A percentile compares a stretch with the other conserved stretches of the same genome.
phyloP scores from a whole-genome alignment of 1,284 basidiomycete species.

The Pascua guehoae region DNA sequence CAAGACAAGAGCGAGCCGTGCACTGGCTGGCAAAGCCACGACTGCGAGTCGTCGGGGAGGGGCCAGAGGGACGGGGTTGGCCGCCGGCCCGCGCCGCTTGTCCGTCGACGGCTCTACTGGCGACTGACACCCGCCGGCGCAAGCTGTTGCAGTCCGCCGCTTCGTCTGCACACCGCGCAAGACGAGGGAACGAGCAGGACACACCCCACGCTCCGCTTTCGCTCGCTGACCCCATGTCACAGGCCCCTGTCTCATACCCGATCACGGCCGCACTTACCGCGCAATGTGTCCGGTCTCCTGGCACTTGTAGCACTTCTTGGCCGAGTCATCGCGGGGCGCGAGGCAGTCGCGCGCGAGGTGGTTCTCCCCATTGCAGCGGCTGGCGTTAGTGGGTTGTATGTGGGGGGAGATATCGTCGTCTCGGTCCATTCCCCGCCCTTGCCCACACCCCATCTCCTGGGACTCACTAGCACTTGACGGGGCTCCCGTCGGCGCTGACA shows the following conservation, averaged over 20 bases:
- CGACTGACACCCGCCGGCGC: no score
- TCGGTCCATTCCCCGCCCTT: neutral
- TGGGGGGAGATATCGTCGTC: neutral
- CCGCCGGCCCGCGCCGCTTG: no score
- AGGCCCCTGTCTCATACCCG: neutral
- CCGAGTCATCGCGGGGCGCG: constrained; percentile 41
- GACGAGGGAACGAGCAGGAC: neutral
- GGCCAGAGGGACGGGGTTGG: no score
- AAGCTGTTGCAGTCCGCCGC: no score
- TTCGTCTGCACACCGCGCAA: neutral
- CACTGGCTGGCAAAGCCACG: no score
- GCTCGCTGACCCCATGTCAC: no score
- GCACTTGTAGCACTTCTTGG: constrained; percentile 50
- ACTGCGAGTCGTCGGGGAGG: no score
- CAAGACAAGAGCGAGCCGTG: no score
- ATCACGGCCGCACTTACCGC: constrained; percentile 15
- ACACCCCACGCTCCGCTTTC: neutral
- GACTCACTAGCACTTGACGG: constrained; percentile 49
- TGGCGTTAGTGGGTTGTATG: constrained; percentile 12
- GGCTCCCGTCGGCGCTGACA: constrained; percentile 41
- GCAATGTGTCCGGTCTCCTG: constrained; percentile 48
- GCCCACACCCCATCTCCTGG: no score
- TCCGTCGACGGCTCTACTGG: no score
- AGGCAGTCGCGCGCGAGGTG: constrained; percentile 49
- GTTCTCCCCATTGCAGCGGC: constrained; percentile 49